Evolutionary conservation across 768 basidiomycete genomes (phyloP).

Genomic region (Lactarius hatsudake): DNA sequence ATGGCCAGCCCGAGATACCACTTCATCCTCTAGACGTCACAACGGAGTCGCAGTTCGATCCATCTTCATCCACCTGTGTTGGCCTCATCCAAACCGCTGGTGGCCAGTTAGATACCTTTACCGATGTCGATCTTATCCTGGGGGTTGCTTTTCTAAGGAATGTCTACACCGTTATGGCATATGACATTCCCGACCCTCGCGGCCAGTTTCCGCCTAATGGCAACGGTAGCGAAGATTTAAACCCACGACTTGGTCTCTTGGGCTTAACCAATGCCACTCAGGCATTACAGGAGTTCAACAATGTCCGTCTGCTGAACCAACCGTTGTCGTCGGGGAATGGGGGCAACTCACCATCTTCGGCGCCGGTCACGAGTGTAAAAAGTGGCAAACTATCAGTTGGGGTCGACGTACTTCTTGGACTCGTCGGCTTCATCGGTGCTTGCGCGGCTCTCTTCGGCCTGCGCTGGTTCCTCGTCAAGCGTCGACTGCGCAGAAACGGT

Average conservation of each 20-base stretch:
- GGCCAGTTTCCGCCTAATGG: conserved; percentile 43
- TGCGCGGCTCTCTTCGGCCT: conserved; percentile 52
- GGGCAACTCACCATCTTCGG: conserved; percentile 5
- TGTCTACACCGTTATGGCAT: conserved; percentile 75
- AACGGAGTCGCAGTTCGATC: conserved; percentile 42
- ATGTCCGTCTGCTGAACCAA: conserved; percentile 63
- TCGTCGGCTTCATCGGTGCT: conserved; percentile 56
- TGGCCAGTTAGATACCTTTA: conserved; percentile 37
- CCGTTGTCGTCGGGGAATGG: conserved; percentile 40
- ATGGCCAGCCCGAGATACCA: conserved; percentile 52
- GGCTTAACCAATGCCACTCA: conserved; percentile 57
- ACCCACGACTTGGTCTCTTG: conserved; percentile 57
- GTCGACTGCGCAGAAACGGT: conserved; percentile 27
- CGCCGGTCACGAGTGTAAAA: conserved; percentile 12
- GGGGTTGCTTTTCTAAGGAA: conserved; percentile 78
- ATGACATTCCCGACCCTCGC: conserved; percentile 44
- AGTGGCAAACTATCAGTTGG: conserved; percentile 51
- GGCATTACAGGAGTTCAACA: conserved; percentile 66
- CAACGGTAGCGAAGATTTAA: conserved; percentile 28
- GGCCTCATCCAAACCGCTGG: conserved; percentile 67
- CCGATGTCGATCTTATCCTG: conserved; percentile 64
- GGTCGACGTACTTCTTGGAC: conserved; percentile 57
- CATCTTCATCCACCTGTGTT: conserved; percentile 48
- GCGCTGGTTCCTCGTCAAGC: conserved; percentile 46
- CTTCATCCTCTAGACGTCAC: conserved; percentile 78